Conservation (phyloP, 768 basidiomycete genomes). For the Lactifluus pinguis region DNA sequence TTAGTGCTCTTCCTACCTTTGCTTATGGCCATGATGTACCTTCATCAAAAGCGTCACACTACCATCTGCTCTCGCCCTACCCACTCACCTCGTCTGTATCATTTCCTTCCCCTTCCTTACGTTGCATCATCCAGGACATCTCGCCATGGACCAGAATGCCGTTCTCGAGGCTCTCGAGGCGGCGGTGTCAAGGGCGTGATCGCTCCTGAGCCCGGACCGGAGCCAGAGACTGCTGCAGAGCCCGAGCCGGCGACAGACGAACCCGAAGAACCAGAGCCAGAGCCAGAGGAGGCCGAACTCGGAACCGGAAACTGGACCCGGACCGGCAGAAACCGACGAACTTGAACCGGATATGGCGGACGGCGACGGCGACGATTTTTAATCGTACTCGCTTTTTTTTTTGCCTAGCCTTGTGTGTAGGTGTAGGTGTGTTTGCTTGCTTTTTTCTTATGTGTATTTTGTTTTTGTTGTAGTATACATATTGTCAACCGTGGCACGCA, state of each 20-base stretch:
- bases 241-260: neutral
- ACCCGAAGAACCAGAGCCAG: neutral
- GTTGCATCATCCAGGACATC: neutral
- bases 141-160: neutral
- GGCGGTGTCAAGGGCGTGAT: slow-evolving; percentile 74
- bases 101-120: neutral
- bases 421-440: neutral
- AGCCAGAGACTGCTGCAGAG: neutral
- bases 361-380: neutral
- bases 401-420: no score
- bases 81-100: neutral
- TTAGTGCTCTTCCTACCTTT: neutral
- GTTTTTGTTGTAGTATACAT: slow-evolving; percentile 4
- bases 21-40: neutral
- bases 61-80: neutral
- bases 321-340: neutral
- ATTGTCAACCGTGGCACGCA: neutral
- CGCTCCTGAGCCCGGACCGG: slow-evolving; percentile 21
- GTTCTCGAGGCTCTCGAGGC: neutral
- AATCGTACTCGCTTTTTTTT: no score
- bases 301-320: neutral
- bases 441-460: neutral
- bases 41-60: neutral
- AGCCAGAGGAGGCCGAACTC: neutral
- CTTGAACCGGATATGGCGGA: slow-evolving; percentile 30